Base-by-base conservation (phyloP, 1,139 yeast genomes). In the Taphrina betulina region DNA sequence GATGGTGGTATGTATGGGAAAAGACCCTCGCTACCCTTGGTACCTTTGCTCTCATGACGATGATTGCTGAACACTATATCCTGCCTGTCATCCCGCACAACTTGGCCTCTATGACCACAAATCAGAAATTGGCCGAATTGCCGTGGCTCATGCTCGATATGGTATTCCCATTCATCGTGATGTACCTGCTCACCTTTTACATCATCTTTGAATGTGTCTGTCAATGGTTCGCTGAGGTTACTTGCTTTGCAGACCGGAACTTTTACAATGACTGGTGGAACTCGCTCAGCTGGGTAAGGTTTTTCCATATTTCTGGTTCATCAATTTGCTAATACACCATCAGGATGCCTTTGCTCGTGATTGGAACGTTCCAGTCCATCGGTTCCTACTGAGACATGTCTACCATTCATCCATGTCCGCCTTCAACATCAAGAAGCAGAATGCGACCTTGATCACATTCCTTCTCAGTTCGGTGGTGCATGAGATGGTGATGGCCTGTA, bases 341-440 rank as follows among this genome's bases (percentile, higher is more conserved):
- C n/a, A n/a, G n/a, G 89, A 86, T 57, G 92, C 89, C 67, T 92
- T 86, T 71, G 85, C 96, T 7, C 78, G 96, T 62, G 82, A 86
- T 62, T 94, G 99, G 98, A 92, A 92, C 68, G 78, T 81, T 7
- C 96, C 97, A 0, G 97, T 94, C n/a, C 96, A 92, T 69, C 80
- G 82, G 63, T 92, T 92, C 65, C 73, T 92, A 59, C 73, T 89
- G 43, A 79, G 97, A 62, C 99, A 94, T 67, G 98, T 92, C 5
- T 94, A 92, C 69, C 96, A 89, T 68, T 84, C 95, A 28, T 81
- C 94, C 14, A 86, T 92, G 60, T 81, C 94, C 62, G 82, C 90
- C 0, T 75, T 89, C 52, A 76, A 80, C 50, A 74, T 89, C 56
- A 78, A 80, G 62, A 87, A 83, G 67, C 60, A 67, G 1, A 75